Evolutionary conservation across 306 rosid genomes (phyloP).

Genomic region (Begonia peltatifolia): DNA sequence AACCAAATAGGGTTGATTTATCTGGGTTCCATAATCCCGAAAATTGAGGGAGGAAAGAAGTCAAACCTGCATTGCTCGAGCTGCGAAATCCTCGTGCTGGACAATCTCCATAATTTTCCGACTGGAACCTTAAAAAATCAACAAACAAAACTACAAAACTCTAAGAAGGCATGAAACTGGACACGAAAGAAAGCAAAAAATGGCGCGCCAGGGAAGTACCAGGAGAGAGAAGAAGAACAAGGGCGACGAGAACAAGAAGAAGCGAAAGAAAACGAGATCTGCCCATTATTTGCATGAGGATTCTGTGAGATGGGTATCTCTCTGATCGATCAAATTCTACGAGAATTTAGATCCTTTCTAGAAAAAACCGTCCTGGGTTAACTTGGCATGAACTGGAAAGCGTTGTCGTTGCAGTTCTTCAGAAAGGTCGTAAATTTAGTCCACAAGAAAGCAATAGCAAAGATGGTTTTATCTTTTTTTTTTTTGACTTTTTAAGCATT

Average conservation of each 20-base stretch:
- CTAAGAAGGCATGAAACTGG: no score
- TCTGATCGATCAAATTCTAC: slow-evolving; percentile 1
- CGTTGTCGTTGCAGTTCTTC: not conserved
- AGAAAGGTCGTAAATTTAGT: not conserved
- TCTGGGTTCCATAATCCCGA: not conserved
- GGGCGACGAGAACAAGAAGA: slow-evolving; percentile 31
- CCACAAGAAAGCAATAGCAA: no score
- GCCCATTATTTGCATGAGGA: slow-evolving; percentile 24
- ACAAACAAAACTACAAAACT: not conserved
- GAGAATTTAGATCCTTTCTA: not conserved
- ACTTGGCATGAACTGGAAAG: not conserved
- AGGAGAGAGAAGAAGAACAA: slow-evolving; percentile 30
- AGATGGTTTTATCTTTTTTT: no score
- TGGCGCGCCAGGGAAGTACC: slow-evolving; percentile 17
- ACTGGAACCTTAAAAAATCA: slow-evolving; percentile 29
- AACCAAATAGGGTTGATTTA: not conserved
- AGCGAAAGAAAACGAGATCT: slow-evolving; percentile 24
- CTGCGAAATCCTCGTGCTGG: slow-evolving; percentile 9
- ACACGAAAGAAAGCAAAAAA: no score
- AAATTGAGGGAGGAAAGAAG: not conserved
- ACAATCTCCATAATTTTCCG: slow-evolving; percentile 23
- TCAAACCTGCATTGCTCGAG: not conserved
- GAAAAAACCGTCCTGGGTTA: not conserved
- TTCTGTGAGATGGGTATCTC: slow-evolving; percentile 16
- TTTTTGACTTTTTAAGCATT: no score